These are phyloP conservation scores for Trebouxiophyceae sp. DNA, from an alignment of 163 green algal genomes.

Conservation along the genomic window DNA sequence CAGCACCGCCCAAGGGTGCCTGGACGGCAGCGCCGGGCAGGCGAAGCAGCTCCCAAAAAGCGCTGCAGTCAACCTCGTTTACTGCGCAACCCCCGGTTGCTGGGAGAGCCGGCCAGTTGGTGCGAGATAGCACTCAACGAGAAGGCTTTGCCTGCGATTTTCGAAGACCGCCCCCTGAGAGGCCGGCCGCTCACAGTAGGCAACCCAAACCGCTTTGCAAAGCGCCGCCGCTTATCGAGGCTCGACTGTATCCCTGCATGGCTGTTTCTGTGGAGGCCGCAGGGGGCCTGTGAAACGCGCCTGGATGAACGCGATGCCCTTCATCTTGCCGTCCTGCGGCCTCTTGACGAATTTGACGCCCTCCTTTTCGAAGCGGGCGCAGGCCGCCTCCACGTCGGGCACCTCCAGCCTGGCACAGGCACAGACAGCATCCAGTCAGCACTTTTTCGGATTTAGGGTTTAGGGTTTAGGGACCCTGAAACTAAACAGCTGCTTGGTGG, in stretches of 20 bases:
- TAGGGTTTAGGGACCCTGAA: no score
- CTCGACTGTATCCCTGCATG: background rate
- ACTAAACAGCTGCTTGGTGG: no score
- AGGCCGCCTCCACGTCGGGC: constrained; percentile 79
- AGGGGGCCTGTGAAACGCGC: background rate
- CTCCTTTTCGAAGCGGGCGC: constrained; percentile 81
- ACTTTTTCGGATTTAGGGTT: no score
- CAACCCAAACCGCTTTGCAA: background rate
- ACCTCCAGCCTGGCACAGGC: constrained; percentile 35
- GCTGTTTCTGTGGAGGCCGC: background rate
- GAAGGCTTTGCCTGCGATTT: background rate
- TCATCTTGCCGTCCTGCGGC: constrained; percentile 83
- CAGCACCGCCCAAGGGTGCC: background rate
- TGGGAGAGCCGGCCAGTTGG: no score
- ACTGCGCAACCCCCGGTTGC: no score
- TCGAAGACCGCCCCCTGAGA: no score
- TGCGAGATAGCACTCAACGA: background rate
- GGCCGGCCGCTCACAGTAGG: background rate
- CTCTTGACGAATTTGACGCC: constrained; percentile 88
- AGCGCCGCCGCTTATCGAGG: background rate
- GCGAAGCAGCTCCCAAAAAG: background rate
- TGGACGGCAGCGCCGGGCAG: background rate
- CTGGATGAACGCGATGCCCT: constrained; percentile 75
- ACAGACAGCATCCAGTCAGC: no score
- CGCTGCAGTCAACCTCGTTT: no score